These are phyloP conservation scores for Aspergillus neotritici DNA, from an alignment of 2,329 filamentous ascomycete genomes.

Conservation along the genomic window DNA sequence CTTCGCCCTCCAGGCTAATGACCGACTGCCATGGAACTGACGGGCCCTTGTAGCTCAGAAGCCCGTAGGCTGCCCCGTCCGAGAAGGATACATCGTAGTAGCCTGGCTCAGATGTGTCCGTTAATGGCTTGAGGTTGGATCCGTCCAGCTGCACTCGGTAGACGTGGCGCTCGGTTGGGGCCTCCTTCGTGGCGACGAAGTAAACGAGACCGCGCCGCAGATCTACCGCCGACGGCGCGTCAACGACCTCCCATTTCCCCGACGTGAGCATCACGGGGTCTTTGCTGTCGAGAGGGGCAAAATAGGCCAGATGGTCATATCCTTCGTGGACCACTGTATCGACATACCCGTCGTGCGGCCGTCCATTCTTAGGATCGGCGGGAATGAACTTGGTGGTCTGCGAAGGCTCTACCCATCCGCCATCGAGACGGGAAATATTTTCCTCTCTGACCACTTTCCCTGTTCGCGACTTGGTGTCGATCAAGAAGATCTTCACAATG, in stretches of 20 bases:
- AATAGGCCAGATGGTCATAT: conserved; percentile 89
- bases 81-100: conserved; percentile 86
- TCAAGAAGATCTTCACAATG: conserved; percentile 75
- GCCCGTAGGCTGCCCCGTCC: conserved; percentile 68
- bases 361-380: conserved; percentile 69
- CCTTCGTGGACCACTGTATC: conserved; percentile 83
- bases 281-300: conserved; percentile 75
- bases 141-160: conserved; percentile 86
- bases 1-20: conserved; percentile 70
- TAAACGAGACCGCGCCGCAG: conserved; percentile 82
- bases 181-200: conserved; percentile 79
- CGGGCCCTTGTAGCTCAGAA: conserved; percentile 81
- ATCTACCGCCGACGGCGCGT: conserved; percentile 78
- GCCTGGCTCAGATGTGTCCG: conserved; percentile 65
- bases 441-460: conserved; percentile 74
- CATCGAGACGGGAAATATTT: conserved; percentile 78
- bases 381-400: conserved; percentile 82
- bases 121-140: conserved; percentile 64
- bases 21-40: conserved; percentile 87
- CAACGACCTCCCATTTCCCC: conserved; percentile 86
- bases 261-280: conserved; percentile 81
- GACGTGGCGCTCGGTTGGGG: conserved; percentile 81
- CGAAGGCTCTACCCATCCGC: conserved; percentile 94
- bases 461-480: conserved; percentile 68
- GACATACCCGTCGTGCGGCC: conserved; percentile 81